Percentiles rank a stretch among this genome's conserved stretches.
Conservation (phyloP, 441 rosid species). For the Bruguiera hainesii region DNA sequence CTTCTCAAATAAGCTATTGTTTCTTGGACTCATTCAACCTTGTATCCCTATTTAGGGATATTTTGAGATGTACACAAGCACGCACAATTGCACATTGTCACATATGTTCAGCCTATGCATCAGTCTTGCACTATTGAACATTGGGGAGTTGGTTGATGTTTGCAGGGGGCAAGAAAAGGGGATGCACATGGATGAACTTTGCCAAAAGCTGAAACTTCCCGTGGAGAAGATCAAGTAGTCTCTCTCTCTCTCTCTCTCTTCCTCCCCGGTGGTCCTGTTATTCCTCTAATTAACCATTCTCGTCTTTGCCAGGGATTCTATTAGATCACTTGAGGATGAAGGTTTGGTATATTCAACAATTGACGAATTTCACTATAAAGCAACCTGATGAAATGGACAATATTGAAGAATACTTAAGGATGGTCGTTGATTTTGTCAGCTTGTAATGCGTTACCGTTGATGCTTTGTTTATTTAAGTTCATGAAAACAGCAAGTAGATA, state of each 20-base stretch:
- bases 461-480: no score
- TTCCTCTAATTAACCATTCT: not conserved
- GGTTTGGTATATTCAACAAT: constrained; percentile 88
- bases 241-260: constrained; percentile 8
- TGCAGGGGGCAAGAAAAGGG: constrained; percentile 81
- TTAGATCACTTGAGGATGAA: constrained; percentile 76
- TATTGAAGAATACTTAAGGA: not conserved
- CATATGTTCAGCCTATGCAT: not conserved
- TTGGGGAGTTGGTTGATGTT: constrained; percentile 8
- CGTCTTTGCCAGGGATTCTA: constrained; percentile 47
- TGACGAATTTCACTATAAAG: constrained; percentile 86
- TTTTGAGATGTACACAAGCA: no score
- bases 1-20: no score
- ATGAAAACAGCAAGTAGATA: no score
- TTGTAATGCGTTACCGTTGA: not conserved
- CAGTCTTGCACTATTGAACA: not conserved
- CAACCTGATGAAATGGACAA: constrained; percentile 46
- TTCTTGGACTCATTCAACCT: no score
- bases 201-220: constrained; percentile 68
- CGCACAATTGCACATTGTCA: not conserved
- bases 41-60: no score
- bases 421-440: not conserved
- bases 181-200: constrained; percentile 69
- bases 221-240: constrained; percentile 69
- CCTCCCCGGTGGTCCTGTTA: not conserved